phyloP scores from a whole-genome alignment of 1,284 basidiomycete genomes.

The Phellopilus nigrolimitatus region DNA sequence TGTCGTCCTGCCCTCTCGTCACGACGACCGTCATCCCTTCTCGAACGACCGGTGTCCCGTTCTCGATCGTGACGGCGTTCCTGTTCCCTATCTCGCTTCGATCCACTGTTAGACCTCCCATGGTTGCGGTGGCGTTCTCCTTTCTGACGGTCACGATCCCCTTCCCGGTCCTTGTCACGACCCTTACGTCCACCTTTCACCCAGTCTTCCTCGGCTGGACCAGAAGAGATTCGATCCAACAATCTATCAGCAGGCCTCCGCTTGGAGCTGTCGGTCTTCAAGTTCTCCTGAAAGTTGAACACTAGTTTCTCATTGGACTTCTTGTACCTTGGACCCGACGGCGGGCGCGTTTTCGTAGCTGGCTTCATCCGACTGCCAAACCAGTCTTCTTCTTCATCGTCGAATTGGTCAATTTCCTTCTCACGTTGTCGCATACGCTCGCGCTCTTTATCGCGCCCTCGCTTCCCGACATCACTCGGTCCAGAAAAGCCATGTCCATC shows the following conservation, averaged over 20 bases:
- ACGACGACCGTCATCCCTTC: background rate
- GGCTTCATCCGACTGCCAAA: conserved; percentile 38
- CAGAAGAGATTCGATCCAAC: conserved; percentile 3
- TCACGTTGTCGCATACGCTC: conserved; percentile 49
- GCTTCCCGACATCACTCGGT: conserved; percentile 60
- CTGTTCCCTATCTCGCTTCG: conserved; percentile 13
- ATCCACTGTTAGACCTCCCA: conserved; percentile 17
- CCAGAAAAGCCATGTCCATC: conserved; percentile 42
- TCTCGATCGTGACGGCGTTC: conserved; percentile 22
- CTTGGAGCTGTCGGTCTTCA: conserved; percentile 13
- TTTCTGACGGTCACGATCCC: background rate
- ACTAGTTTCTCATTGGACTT: conserved; percentile 14
- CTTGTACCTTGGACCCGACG: conserved; percentile 16
- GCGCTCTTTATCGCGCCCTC: conserved; percentile 54
- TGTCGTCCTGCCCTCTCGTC: conserved; percentile 13
- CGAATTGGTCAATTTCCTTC: conserved; percentile 39
- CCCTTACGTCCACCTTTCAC: too few relatives aligned
- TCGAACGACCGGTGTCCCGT: conserved; percentile 7
- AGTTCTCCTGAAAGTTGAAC: conserved; percentile 27
- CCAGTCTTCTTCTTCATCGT: conserved; percentile 58
- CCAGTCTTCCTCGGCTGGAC: background rate
- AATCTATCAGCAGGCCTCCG: conserved; percentile 1
- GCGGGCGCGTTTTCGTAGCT: conserved; percentile 7
- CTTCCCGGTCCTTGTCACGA: background rate
- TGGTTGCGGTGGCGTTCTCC: conserved; percentile 14